Base-by-base conservation (phyloP, 306 rosid species). In the Biancaea sappan region DNA sequence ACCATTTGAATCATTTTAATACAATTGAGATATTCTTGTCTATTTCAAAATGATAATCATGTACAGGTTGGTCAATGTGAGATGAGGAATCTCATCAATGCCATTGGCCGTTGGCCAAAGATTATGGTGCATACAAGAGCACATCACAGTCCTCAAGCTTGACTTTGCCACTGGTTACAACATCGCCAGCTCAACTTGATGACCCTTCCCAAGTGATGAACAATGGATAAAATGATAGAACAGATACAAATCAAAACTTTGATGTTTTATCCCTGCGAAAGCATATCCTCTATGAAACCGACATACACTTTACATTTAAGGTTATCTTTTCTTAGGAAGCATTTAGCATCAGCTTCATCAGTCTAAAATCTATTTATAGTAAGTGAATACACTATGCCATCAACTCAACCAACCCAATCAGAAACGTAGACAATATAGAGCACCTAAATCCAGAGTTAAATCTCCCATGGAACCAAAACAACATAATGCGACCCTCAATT, bases 271-370 rank as follows among this genome's bases (percentile, higher is more conserved):
- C 3, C 46, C 46, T n/a, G 11, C 46, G 12, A 11, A 6, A 11
- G 46, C 11, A 40, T 11, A 10, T 40, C 15, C 46, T 40, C 46
- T 9, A 40, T 10, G 46, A 40, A 40, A 40, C 46, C 3, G 46
- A 10, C 46, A 40, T 1, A 1, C 46, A 40, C 2, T 40, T 40
- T 40, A 40, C 18, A 15, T 25, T 24, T 24, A 61, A 38, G n/a
- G 65, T 31, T 5, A 24, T 11, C 66, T 35, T 47, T 60, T 3
- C 7, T 16, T 9, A 10, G 65, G 40, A 43, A 68, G 47, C 31
- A 56, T 56, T 37, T 10, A 66, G 32, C 46, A 46, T 26, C 65
- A 68, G 18, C 10, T 64, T 71, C 47, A 66, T 68, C 54, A 68
- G 53, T 61, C 3, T 40, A 58, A 66, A 69, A 50, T 44, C 15